Conservation (phyloP, 768 basidiomycete genomes). For the Dioszegia hungarica region DNA sequence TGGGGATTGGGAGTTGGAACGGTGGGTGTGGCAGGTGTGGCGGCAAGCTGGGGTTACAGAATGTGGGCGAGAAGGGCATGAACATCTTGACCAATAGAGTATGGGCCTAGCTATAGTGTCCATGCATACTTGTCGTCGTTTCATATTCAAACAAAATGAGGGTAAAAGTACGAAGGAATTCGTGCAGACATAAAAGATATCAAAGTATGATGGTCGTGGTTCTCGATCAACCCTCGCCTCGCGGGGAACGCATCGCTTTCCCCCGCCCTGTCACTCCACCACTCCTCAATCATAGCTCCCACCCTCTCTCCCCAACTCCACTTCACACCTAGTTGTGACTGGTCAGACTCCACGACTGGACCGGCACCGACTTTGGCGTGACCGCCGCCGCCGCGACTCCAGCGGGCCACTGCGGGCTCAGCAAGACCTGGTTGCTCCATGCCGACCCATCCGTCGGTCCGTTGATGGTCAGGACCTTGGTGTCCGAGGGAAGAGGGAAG, state of each 20-base stretch:
- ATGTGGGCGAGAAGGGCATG: not conserved
- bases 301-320: not conserved
- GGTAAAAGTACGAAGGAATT: too few species aligned
- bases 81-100: not conserved
- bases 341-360: slow-evolving; percentile 70
- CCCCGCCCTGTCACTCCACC: too few species aligned
- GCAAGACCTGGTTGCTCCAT: slow-evolving; percentile 74
- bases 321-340: slow-evolving; percentile 59
- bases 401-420: slow-evolving; percentile 84
- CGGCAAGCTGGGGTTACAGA: not conserved
- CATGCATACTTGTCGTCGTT: too few species aligned
- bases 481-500: slow-evolving; percentile 66
- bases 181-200: too few species aligned
- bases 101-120: slow-evolving; percentile 1
- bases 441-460: slow-evolving; percentile 59
- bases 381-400: slow-evolving; percentile 55
- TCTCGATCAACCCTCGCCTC: too few species aligned
- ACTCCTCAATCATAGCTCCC: too few species aligned
- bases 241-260: too few species aligned
- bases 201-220: too few species aligned
- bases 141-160: too few species aligned
- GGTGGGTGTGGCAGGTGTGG: slow-evolving; percentile 10
- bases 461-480: slow-evolving; percentile 72
- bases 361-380: slow-evolving; percentile 64
- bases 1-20: slow-evolving; percentile 9